Conservation (phyloP, 2,329 filamentous ascomycete species). For the Plectosphaerella plurivora region DNA sequence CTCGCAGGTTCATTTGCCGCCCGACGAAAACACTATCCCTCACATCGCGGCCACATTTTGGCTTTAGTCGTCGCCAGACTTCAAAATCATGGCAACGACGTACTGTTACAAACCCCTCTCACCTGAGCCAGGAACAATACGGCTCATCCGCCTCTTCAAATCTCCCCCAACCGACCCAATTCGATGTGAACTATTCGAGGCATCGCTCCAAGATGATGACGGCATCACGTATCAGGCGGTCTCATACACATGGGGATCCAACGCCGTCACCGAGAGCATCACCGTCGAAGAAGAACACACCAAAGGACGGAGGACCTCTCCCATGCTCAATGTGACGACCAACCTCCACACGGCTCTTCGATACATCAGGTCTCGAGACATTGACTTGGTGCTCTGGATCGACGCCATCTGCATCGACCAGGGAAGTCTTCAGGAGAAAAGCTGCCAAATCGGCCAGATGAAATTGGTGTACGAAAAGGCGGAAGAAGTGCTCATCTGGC, state of each 20-base stretch:
- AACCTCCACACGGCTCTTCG: neutral
- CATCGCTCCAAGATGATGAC: neutral
- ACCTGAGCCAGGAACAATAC: neutral
- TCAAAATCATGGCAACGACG: too few relatives aligned
- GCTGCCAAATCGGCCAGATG: conserved; percentile 7
- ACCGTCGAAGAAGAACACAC: neutral
- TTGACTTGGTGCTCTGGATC: conserved; percentile 10
- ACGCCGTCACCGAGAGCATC: neutral
- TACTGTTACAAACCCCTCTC: too few relatives aligned
- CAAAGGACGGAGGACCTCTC: neutral
- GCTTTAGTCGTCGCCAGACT: too few relatives aligned
- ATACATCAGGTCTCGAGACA: neutral
- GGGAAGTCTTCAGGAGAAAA: neutral
- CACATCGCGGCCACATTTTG: too few relatives aligned
- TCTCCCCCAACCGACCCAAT: neutral
- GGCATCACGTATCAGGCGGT: conserved; percentile 13
- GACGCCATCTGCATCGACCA: conserved; percentile 12
- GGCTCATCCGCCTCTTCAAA: neutral
- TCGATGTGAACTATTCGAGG: conserved; percentile 11
- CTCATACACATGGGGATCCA: conserved; percentile 13
- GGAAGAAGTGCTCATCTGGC: conserved; percentile 4
- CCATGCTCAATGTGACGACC: neutral
- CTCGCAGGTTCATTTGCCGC: too few relatives aligned
- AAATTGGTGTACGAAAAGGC: conserved; percentile 4
- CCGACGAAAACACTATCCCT: too few relatives aligned